Percentiles rank a stretch among this genome's conserved stretches.
Evolutionary conservation across 2,329 filamentous ascomycete genomes (phyloP).

Genomic region (Pestalotiopsis sp.): DNA sequence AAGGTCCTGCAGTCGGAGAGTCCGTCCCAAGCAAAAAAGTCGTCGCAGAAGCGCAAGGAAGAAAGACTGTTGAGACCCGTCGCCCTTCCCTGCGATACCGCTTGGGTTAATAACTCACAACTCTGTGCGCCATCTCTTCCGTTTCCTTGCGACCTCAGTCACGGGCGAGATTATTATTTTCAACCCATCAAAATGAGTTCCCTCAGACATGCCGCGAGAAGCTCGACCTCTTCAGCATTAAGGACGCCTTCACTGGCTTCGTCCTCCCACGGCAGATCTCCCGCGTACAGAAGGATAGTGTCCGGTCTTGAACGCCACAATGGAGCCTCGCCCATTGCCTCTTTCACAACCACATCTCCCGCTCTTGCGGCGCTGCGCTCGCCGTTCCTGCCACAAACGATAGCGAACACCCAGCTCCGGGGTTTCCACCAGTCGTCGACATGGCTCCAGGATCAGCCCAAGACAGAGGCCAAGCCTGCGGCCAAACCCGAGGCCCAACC

Average conservation of each 20-base stretch:
- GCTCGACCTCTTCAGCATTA: constrained; percentile 43
- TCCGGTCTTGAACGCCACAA: constrained; percentile 29
- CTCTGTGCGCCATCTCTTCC: background rate
- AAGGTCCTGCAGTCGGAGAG: background rate
- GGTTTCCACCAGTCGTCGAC: constrained; percentile 41
- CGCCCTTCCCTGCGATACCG: constrained; percentile 1
- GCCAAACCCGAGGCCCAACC: constrained; percentile 36
- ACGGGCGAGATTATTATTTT: background rate
- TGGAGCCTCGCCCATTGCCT: constrained; percentile 29
- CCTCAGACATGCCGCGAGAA: constrained; percentile 43
- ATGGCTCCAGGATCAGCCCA: constrained; percentile 35
- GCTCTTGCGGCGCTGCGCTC: constrained; percentile 46
- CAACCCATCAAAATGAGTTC: constrained; percentile 45
- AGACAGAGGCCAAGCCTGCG: constrained; percentile 35
- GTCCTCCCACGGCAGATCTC: constrained; percentile 45
- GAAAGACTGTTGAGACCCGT: background rate
- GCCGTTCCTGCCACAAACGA: constrained; percentile 44
- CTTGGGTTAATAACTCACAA: background rate
- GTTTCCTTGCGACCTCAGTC: background rate
- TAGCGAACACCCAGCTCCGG: constrained; percentile 41
- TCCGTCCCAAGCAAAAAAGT: background rate
- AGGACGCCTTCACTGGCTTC: constrained; percentile 42
- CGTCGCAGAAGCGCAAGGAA: constrained; percentile 1
- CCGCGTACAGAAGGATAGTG: constrained; percentile 51
- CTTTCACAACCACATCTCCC: constrained; percentile 28